Evolutionary conservation across 371 early-diverging fungal species (phyloP).

Genomic region (Apophysomyces variabilis): DNA sequence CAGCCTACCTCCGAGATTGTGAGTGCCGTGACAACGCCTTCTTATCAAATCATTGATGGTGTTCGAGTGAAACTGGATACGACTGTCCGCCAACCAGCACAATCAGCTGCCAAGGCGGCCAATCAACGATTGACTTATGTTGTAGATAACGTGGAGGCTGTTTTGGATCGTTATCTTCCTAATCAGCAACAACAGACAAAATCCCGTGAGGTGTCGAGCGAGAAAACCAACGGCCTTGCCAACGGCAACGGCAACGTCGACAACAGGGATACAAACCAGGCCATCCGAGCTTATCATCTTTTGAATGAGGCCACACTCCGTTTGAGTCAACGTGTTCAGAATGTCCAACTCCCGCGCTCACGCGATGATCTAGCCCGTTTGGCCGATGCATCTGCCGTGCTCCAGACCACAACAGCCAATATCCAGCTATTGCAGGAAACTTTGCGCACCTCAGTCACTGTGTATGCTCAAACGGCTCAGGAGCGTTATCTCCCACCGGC

Average conservation of each 20-base stretch:
- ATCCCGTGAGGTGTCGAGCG: not conserved
- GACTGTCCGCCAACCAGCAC: conserved; percentile 50
- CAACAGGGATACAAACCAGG: conserved; percentile 44
- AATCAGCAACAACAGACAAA: conserved; percentile 19
- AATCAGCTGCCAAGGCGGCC: conserved; percentile 47
- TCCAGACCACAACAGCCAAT: conserved; percentile 29
- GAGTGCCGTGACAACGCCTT: conserved; percentile 47
- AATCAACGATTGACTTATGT: conserved; percentile 47
- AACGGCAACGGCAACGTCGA: not conserved
- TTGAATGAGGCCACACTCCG: conserved; percentile 37
- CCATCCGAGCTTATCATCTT: conserved; percentile 39
- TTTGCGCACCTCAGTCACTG: conserved; percentile 25
- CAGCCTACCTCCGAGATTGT: conserved; percentile 66
- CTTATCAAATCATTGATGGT: conserved; percentile 24
- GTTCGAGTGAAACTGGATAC: conserved; percentile 46
- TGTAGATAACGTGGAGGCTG: conserved; percentile 51
- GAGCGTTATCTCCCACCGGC: conserved; percentile 31
- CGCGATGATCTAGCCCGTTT: conserved; percentile 32
- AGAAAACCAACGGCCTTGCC: conserved; percentile 22
- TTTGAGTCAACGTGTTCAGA: conserved; percentile 29
- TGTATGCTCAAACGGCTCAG: conserved; percentile 38
- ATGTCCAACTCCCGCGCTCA: conserved; percentile 28
- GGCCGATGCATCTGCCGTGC: conserved; percentile 28
- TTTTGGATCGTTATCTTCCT: conserved; percentile 57
- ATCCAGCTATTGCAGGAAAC: conserved; percentile 38